phyloP scores from a whole-genome alignment of 2,329 filamentous ascomycete species.

The Aspergillus proliferans region DNA sequence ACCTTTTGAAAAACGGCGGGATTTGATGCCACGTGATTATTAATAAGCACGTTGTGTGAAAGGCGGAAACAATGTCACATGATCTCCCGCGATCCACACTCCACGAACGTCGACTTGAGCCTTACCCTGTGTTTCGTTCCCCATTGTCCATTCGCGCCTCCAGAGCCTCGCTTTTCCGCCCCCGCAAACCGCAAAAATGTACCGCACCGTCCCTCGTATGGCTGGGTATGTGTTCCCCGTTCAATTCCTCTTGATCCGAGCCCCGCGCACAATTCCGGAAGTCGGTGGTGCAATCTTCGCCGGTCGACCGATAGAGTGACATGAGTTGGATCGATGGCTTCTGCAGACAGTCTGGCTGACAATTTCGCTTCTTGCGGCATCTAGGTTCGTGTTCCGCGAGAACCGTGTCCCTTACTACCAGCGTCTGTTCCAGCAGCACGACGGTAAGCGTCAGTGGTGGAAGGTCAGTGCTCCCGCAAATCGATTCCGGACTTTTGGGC shows the following conservation, averaged over 20 bases:
- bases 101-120: slow-evolving; percentile 23
- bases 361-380: background rate
- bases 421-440: slow-evolving; percentile 59
- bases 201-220: slow-evolving; percentile 38
- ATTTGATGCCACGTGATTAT: slow-evolving; percentile 9
- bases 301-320: slow-evolving; percentile 13
- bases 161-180: slow-evolving; percentile 17
- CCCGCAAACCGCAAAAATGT: slow-evolving; percentile 32
- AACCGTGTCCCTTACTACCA: slow-evolving; percentile 65
- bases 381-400: slow-evolving; percentile 54
- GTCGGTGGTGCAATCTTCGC: slow-evolving; percentile 6
- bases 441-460: slow-evolving; percentile 61
- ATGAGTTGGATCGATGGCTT: slow-evolving; percentile 4
- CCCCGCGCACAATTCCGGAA: slow-evolving; percentile 6
- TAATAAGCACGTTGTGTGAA: slow-evolving; percentile 19
- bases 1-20: background rate
- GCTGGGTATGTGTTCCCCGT: slow-evolving; percentile 34
- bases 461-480: slow-evolving; percentile 50
- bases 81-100: slow-evolving; percentile 15
- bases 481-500: background rate
- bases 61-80: slow-evolving; percentile 30
- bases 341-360: slow-evolving; percentile 13
- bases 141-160: slow-evolving; percentile 21
- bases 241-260: slow-evolving; percentile 1
- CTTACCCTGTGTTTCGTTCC: slow-evolving; percentile 14